Evolutionary conservation across 202 grass and related monocot species (phyloP).

Genomic region (Elaeis oleifera): DNA sequence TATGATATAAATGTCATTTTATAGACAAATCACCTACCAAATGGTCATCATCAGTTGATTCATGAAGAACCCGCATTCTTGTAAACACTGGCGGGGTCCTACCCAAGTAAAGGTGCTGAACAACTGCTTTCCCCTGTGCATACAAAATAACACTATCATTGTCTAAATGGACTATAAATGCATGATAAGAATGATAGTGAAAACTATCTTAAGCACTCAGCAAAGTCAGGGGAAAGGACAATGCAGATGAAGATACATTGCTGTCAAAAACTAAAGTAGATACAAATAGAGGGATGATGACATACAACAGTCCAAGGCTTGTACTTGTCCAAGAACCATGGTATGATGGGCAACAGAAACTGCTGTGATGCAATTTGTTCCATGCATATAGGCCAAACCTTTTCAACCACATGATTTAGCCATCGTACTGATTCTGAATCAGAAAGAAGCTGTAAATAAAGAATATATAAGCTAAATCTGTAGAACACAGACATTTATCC

Average conservation of each 20-base stretch:
- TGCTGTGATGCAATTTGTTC: conserved; percentile 84
- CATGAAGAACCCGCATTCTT: conserved; percentile 59
- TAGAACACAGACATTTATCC: neutral
- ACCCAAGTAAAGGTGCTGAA: conserved; percentile 91
- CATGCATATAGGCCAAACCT: conserved; percentile 97
- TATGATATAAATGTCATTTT: too few relatives aligned
- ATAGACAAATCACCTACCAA: conserved; percentile 43
- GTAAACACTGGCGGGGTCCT: conserved; percentile 77
- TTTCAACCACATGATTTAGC: conserved; percentile 80
- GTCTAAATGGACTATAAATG: neutral
- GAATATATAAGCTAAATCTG: too few relatives aligned
- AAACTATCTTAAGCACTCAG: too few relatives aligned
- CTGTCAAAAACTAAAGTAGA: neutral
- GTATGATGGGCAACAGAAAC: conserved; percentile 78
- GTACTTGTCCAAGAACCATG: conserved; percentile 95
- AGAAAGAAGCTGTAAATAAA: conserved; percentile 58
- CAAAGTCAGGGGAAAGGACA: too few relatives aligned
- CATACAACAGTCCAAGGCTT: conserved; percentile 90
- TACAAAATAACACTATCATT: neutral
- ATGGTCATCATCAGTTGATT: conserved; percentile 90
- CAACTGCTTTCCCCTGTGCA: conserved; percentile 71
- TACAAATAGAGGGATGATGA: conserved; percentile 1
- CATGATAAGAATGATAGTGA: too few relatives aligned
- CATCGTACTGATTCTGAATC: conserved; percentile 85
- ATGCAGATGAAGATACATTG: neutral